Base-by-base conservation (phyloP, 2,329 filamentous ascomycete species). In the Grosmannia serpens region DNA sequence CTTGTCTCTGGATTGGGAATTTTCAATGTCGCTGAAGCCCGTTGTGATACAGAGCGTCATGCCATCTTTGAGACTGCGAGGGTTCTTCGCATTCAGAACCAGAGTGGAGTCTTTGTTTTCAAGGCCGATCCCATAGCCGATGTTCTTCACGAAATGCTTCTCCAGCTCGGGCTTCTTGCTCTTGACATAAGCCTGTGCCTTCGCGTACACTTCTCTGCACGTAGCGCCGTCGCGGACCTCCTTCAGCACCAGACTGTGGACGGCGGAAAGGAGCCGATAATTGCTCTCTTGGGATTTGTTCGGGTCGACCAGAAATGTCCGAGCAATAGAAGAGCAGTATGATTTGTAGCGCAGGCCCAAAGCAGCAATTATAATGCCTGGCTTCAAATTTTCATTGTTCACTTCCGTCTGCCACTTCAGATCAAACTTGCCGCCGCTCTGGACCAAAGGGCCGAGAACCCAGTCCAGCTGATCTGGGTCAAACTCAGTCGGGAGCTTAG, bases 381-480 rank as follows among this genome's bases (percentile, higher is more conserved):
- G 86, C 69, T 96, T 90, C 24, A 99, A 78, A 59, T 84, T 78
- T 61, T 89, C 91, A 66, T 89, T 84, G 69, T 95, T 91, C 11
- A 91, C 83, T 60, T 91, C 86, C 2, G 84, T 80, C 13, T 82
- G 82, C 66, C 96, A 86, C 67, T 88, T 89, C 33, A 99, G 76
- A 67, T 99, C 95, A 70, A 95, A 99, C 67, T 89, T 91, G 65
- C 94, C 94, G 65, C 95, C 94, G 67, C 91, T 97, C 75, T 99
- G 92, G 53, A 99, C 86, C 1, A 91, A 85, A 2, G 92, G 92
- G 5, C 88, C 89, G 60, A 96, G 83, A 49, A 89, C 89, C 92
- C 94, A 99, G 72, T 99, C 94, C 58, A 99, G 83, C 69, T 96
- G 89, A 61, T 85, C 76, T 3, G 88, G 79, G 69, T 97, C 94